These are phyloP conservation scores for Glycine tomentella DNA, from an alignment of 306 rosid species.

Conservation along the genomic window DNA sequence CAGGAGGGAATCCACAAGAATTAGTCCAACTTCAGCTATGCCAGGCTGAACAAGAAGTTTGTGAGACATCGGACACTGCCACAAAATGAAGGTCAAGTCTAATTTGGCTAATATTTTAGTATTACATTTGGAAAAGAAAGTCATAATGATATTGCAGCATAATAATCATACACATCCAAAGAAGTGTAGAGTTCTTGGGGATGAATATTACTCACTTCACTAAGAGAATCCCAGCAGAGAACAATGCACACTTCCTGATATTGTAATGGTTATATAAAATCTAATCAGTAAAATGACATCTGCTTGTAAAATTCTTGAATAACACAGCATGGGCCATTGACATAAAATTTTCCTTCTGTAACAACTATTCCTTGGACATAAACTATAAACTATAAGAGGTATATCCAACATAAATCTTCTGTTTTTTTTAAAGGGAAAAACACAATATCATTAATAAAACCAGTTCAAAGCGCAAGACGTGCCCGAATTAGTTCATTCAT, in stretches of 20 bases:
- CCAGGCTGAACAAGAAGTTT: conserved; percentile 57
- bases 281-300: conserved; percentile 27
- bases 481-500: too few relatives aligned
- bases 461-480: too few relatives aligned
- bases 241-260: conserved; percentile 35
- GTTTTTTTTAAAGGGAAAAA: too few relatives aligned
- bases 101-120: conserved; percentile 20
- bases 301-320: conserved; percentile 37
- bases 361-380: conserved; percentile 5
- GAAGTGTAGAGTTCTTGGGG: conserved; percentile 26
- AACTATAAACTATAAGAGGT: background rate
- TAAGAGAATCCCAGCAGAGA: conserved; percentile 43
- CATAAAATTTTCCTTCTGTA: conserved; percentile 14
- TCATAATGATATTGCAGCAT: conserved; percentile 31
- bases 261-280: conserved; percentile 35
- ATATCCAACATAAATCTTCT: too few relatives aligned
- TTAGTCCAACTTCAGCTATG: conserved; percentile 64
- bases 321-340: conserved; percentile 24
- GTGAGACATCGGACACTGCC: conserved; percentile 50
- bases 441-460: too few relatives aligned
- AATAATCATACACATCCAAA: conserved; percentile 36
- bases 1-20: conserved; percentile 46
- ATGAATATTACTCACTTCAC: conserved; percentile 27
- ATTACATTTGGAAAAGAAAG: conserved; percentile 28
- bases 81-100: conserved; percentile 42